Base-by-base conservation (phyloP, 805 yeast species). In the Trichomonascus vanleenenianus region DNA sequence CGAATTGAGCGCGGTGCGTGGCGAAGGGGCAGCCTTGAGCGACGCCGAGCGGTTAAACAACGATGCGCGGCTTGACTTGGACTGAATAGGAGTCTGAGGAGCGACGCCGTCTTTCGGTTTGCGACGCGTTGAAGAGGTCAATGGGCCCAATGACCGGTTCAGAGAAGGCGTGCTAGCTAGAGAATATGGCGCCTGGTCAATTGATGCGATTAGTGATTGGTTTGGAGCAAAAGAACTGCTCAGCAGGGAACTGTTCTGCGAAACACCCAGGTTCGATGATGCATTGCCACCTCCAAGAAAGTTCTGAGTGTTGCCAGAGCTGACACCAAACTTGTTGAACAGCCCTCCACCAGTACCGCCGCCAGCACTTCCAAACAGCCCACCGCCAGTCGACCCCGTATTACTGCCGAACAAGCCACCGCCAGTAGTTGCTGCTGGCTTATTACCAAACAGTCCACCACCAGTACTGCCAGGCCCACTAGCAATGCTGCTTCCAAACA, bases 161-260 rank as follows among this genome's bases (percentile, higher is more conserved):
- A 45, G 45, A 2, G 57, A 42, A 3, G 60, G 57, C 2, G 33
- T 38, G 14, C 55, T 58, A 7, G 48, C 50, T 27, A 58, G 39
- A 11, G 43, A 32, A 40, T 45, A 56, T 14, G 62, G 48, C 1
- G 62, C 55, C 45, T 60, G 61, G 42, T 60, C 59, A n/a, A 60
- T 48, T 0, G 57, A 45, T 1, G 63, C 57, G 2, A 46, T 37
- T 18, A 56, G 46, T 9, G 43, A 25, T 5, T 25, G 27, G 14
- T 14, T 37, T 10, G 37, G 14, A 12, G 19, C 37, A 34, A 34
- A 34, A 8, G 16, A n/a, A 18, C 37, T 34, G 19, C 19, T 34
- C 15, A 8, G 4, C 6, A 18, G 37, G 14, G 37, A 14, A 7
- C 19, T n/a, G 19, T 34, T 34, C 19, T 34, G 14, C 6, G 19